These are phyloP conservation scores for Megacollybia platyphylla DNA, from an alignment of 1,284 basidiomycete genomes.

Conservation along the genomic window DNA sequence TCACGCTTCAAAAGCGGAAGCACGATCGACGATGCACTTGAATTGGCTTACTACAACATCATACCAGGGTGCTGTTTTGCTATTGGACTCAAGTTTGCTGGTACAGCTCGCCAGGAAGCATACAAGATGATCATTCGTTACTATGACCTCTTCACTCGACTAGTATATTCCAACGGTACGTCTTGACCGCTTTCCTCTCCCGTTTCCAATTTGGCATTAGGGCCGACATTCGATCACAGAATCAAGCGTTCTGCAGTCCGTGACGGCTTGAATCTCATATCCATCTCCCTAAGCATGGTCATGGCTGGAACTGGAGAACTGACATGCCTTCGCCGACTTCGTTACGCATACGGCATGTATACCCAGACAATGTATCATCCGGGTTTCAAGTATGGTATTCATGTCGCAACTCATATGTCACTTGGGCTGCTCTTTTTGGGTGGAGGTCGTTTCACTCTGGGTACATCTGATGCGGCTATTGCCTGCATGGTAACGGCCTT, in stretches of 20 bases:
- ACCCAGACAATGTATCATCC: conserved; percentile 69
- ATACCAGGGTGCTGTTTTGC: conserved; percentile 86
- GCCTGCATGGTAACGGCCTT: conserved; percentile 85
- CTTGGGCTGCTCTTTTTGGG: conserved; percentile 92
- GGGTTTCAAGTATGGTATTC: conserved; percentile 76
- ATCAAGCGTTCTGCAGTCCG: conserved; percentile 81
- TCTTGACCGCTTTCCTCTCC: conserved; percentile 4
- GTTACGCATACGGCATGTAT: conserved; percentile 87
- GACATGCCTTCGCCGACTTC: conserved; percentile 77
- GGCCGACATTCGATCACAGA: conserved; percentile 69
- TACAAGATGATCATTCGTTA: conserved; percentile 73
- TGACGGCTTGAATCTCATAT: conserved; percentile 80
- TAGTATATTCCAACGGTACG: conserved; percentile 54
- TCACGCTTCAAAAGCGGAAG: conserved; percentile 34
- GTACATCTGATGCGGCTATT: conserved; percentile 84
- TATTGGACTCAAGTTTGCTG: conserved; percentile 87
- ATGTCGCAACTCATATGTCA: conserved; percentile 87
- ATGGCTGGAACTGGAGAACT: conserved; percentile 97
- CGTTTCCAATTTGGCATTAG: conserved; percentile 21
- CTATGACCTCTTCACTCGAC: conserved; percentile 65
- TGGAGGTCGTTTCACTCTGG: conserved; percentile 85
- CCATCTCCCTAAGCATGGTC: conserved; percentile 78
- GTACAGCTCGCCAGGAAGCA: conserved; percentile 80
- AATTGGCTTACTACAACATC: conserved; percentile 83
- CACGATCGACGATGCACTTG: conserved; percentile 61